Evolutionary conservation across 257 asterid species (phyloP).

Genomic region (Eustoma russellianum): DNA sequence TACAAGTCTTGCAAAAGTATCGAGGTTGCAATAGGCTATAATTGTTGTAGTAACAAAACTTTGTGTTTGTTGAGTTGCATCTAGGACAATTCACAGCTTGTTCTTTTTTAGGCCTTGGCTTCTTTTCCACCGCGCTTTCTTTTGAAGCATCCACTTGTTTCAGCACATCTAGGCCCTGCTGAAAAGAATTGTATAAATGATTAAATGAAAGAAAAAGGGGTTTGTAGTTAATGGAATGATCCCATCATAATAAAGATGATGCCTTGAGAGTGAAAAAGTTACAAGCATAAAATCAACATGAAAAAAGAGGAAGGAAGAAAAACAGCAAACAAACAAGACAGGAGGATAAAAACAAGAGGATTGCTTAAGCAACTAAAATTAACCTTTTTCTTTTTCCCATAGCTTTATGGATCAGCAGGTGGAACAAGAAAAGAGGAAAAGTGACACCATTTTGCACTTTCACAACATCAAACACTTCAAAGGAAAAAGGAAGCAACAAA

Average conservation of each 20-base stretch:
- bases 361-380: too few relatives aligned
- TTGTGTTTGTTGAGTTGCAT: constrained; percentile 75
- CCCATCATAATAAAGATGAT: too few relatives aligned
- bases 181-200: background rate
- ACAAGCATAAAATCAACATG: background rate
- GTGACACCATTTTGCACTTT: constrained; percentile 6
- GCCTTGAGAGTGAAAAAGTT: too few relatives aligned
- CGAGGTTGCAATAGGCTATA: constrained; percentile 80
- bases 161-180: constrained; percentile 36
- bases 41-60: constrained; percentile 84
- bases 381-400: constrained; percentile 18
- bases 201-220: constrained; percentile 8
- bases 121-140: constrained; percentile 21
- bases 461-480: constrained; percentile 17
- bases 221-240: too few relatives aligned
- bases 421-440: constrained; percentile 14
- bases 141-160: constrained; percentile 27
- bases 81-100: constrained; percentile 72
- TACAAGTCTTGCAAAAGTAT: constrained; percentile 77
- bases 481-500: constrained; percentile 6
- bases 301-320: constrained; percentile 5
- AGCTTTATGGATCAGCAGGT: constrained; percentile 20
- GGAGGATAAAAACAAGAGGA: constrained; percentile 2
- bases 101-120: constrained; percentile 61
- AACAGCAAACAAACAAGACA: constrained; percentile 24